These are phyloP conservation scores for Calonectria montana DNA, from an alignment of 2,329 filamentous ascomycete genomes.

Conservation along the genomic window DNA sequence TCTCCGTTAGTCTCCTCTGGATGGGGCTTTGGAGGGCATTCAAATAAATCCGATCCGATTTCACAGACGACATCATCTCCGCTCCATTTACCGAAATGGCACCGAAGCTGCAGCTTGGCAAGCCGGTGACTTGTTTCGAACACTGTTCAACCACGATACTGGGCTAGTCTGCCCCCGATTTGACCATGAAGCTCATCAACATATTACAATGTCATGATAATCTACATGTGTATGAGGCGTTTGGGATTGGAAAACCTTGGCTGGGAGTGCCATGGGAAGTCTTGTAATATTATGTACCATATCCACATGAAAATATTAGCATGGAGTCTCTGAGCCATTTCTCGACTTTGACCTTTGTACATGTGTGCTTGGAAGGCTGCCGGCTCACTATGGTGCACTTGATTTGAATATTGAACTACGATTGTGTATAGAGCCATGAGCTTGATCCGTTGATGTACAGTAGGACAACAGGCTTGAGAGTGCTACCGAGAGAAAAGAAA, in stretches of 20 bases:
- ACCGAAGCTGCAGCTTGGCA: not conserved
- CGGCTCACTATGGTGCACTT: too few species aligned
- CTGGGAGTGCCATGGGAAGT: not conserved
- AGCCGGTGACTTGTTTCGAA: not conserved
- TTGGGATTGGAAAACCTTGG: not conserved
- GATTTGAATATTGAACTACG: too few species aligned
- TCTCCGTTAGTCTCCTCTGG: constrained; percentile 75
- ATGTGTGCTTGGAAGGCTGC: not conserved
- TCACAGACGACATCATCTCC: constrained; percentile 17
- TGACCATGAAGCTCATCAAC: not conserved
- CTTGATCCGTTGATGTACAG: too few species aligned
- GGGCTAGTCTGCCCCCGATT: not conserved
- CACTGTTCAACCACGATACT: not conserved
- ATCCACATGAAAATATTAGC: not conserved
- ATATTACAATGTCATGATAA: not conserved
- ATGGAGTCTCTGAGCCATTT: not conserved
- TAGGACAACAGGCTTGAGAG: too few species aligned
- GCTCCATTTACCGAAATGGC: constrained; percentile 15
- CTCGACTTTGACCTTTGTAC: not conserved
- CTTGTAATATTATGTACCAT: constrained; percentile 22
- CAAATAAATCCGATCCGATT: constrained; percentile 44
- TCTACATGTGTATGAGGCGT: constrained; percentile 5
- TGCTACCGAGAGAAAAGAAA: too few species aligned
- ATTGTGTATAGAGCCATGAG: too few species aligned
- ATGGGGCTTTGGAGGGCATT: constrained; percentile 78